Conservation (phyloP, 805 yeast species). For the Saccharomycopsis fodiens region DNA sequence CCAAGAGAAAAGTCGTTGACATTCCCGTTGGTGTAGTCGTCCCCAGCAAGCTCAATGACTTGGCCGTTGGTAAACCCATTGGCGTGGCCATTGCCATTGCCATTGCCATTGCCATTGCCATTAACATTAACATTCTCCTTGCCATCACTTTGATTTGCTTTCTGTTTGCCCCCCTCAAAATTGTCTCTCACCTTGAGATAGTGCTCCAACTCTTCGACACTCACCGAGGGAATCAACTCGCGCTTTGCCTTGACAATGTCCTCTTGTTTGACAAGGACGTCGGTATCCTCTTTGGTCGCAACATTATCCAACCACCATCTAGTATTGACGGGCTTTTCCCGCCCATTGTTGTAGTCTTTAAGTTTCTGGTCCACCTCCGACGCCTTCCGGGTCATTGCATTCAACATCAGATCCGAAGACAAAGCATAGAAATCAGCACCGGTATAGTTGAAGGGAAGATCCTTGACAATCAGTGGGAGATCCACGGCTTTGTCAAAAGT, state of each 20-base stretch:
- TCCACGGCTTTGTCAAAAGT: conserved; percentile 52
- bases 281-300: conserved; percentile 58
- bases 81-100: neutral
- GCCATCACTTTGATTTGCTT: neutral
- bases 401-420: conserved; percentile 91
- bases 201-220: conserved; percentile 78
- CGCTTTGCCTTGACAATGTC: conserved; percentile 75
- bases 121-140: neutral
- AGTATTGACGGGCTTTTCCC: conserved; percentile 43
- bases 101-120: neutral
- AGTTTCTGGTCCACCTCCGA: conserved; percentile 63
- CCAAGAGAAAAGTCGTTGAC: neutral
- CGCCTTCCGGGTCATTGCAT: conserved; percentile 92
- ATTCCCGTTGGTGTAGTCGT: conserved; percentile 5
- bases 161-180: conserved; percentile 31
- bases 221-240: conserved; percentile 76
- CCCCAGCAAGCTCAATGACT: conserved; percentile 5
- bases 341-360: conserved; percentile 36
- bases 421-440: conserved; percentile 98
- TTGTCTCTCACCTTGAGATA: conserved; percentile 70
- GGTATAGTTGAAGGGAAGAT: conserved; percentile 84
- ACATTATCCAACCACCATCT: conserved; percentile 88
- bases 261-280: conserved; percentile 56
- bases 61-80: neutral
- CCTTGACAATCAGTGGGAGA: conserved; percentile 48